A percentile compares a stretch with the other conserved stretches of the same genome.
These are phyloP conservation scores for Ogataea hybrid DNA, from an alignment of 1,139 yeast genomes.

Conservation along the genomic window DNA sequence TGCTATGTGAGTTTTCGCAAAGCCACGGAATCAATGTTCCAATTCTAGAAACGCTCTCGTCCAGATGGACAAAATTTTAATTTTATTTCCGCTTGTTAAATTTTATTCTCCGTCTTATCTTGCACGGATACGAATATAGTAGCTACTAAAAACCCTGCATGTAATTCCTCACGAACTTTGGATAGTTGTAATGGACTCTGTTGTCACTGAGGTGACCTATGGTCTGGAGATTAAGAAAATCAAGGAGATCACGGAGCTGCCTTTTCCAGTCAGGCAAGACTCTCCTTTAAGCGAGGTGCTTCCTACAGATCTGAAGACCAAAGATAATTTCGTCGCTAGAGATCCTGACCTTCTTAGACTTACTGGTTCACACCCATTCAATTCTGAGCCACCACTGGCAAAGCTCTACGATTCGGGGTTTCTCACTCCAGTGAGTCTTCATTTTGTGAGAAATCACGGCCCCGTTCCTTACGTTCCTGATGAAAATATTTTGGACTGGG, in stretches of 20 bases:
- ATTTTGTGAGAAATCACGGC: slow-evolving; percentile 37
- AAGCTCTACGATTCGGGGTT: slow-evolving; percentile 31
- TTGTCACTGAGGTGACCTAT: neutral
- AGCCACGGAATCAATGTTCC: slow-evolving; percentile 7
- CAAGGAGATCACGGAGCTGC: slow-evolving; percentile 7
- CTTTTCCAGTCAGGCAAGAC: slow-evolving; percentile 17
- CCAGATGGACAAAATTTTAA: no score
- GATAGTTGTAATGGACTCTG: neutral
- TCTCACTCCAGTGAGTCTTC: slow-evolving; percentile 33
- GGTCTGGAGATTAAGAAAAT: slow-evolving; percentile 1
- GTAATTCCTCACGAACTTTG: no score
- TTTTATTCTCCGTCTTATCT: slow-evolving; percentile 4
- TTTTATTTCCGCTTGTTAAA: neutral
- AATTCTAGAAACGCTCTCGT: neutral
- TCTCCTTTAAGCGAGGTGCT: slow-evolving; percentile 13
- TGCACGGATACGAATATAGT: neutral
- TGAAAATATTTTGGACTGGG: slow-evolving; percentile 30
- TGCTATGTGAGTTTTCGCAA: slow-evolving; percentile 13
- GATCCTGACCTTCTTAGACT: slow-evolving; percentile 32
- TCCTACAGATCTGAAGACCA: slow-evolving; percentile 30
- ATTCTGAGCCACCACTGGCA: slow-evolving; percentile 33
- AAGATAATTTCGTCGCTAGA: slow-evolving; percentile 32
- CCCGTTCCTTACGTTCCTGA: slow-evolving; percentile 29
- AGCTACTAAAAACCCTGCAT: neutral
- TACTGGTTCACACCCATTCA: slow-evolving; percentile 37